Evolutionary conservation across 2,329 filamentous ascomycete species (phyloP).

Genomic region (Fusarium citri): DNA sequence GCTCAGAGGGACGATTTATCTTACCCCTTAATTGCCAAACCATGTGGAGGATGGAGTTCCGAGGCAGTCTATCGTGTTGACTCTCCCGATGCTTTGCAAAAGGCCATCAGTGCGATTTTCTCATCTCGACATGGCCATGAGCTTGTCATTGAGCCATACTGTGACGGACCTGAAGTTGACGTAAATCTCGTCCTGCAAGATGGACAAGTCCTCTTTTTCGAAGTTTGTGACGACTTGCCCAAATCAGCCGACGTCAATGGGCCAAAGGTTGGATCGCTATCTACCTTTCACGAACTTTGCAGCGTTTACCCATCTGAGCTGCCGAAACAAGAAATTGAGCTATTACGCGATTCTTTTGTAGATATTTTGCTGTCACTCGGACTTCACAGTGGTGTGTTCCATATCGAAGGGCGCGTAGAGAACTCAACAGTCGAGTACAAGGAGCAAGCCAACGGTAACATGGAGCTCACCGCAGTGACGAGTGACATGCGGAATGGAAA

Average conservation of each 20-base stretch:
- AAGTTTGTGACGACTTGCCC: constrained; percentile 35
- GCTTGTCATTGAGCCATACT: constrained; percentile 36
- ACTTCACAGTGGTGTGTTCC: constrained; percentile 24
- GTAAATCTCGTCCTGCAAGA: constrained; percentile 38
- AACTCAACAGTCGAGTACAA: constrained; percentile 19
- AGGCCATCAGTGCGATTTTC: constrained; percentile 14
- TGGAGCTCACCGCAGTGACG: not conserved
- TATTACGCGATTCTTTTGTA: constrained; percentile 23
- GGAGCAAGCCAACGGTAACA: not conserved
- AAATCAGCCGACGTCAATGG: constrained; percentile 26
- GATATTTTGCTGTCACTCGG: constrained; percentile 17
- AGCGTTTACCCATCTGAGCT: constrained; percentile 11
- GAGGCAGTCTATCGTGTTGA: constrained; percentile 36
- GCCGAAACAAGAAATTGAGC: constrained; percentile 11
- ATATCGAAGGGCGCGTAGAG: constrained; percentile 29
- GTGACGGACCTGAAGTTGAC: constrained; percentile 40
- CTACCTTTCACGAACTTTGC: constrained; percentile 6
- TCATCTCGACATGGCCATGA: constrained; percentile 8
- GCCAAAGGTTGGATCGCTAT: not conserved
- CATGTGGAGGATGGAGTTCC: constrained; percentile 15
- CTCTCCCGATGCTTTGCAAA: not conserved
- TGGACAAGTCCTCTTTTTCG: constrained; percentile 38
- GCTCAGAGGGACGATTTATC: constrained; percentile 2
- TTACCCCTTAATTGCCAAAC: constrained; percentile 9
- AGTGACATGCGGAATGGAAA: not conserved